These are phyloP conservation scores for Paxillus ammoniavirescens DNA, from an alignment of 768 basidiomycete species.

Conservation along the genomic window DNA sequence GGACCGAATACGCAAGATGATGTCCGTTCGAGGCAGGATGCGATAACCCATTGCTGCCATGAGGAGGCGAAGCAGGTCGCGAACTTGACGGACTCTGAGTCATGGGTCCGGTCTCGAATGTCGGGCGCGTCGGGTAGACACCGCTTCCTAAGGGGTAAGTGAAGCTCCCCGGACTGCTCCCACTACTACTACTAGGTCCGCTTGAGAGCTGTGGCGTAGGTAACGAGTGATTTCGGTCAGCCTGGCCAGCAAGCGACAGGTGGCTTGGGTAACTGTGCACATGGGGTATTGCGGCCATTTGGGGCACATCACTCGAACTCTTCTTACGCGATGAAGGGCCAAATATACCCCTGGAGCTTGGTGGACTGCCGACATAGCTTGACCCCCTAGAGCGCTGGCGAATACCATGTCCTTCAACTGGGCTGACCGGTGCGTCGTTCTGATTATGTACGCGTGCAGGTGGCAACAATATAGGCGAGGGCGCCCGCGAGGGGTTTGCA, in stretches of 20 bases:
- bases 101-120: constrained; percentile 26
- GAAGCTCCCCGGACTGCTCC: constrained; percentile 59
- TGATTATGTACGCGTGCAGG: constrained; percentile 35
- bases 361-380: constrained; percentile 39
- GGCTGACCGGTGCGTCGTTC: constrained; percentile 31
- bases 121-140: constrained; percentile 18
- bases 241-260: constrained; percentile 26
- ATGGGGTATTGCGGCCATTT: constrained; percentile 26
- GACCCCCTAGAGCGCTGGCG: constrained; percentile 28
- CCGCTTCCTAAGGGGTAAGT: constrained; percentile 36
- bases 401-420: constrained; percentile 31
- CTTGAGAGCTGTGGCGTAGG: constrained; percentile 65
- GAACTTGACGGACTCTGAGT: constrained; percentile 52
- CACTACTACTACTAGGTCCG: constrained; percentile 57
- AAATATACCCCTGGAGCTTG: constrained; percentile 27
- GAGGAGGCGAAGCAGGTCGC: constrained; percentile 58
- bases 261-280: constrained; percentile 35
- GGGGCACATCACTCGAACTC: constrained; percentile 32
- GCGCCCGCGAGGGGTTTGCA: constrained; percentile 64
- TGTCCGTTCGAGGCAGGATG: constrained; percentile 40
- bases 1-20: constrained; percentile 81
- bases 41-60: constrained; percentile 31
- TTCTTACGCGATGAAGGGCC: constrained; percentile 25
- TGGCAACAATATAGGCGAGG: constrained; percentile 69
- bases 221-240: constrained; percentile 31